Evolutionary conservation across 768 basidiomycete species (phyloP), one percentile per base, ranked within the genome.

Genomic region (Agaricus blazei): DNA sequence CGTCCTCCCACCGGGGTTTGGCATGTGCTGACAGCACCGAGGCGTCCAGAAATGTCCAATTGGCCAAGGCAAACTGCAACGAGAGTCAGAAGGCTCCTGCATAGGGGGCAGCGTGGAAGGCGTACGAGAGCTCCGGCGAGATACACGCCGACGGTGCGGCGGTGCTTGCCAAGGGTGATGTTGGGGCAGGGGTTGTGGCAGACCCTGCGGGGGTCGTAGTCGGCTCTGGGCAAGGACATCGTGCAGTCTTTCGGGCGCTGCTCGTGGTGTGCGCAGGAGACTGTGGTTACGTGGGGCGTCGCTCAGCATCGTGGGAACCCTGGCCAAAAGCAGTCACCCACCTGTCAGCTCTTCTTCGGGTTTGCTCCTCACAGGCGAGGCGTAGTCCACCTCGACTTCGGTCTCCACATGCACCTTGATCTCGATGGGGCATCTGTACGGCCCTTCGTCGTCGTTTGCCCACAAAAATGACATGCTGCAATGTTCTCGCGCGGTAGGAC

Each of bases 41-140:
- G 12, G 97, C 96, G 63, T 98, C 96, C 54, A 98, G 75, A 72
- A 99, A 94, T 3, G 88, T 80, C 93, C 96, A 98, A 69, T 91
- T 92, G 28, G 93, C 95, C 19, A 98, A 74, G 0, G 94, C 91
- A 69, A 98, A 98, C 95, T 95, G 65, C n/a, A 48, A 46, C 45
- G 51, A 52, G 49, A 48, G 5, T 6, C 24, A 48, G 28, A 34
- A 31, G 19, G 52, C n/a, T 57, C 43, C 37, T 1, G 37, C 38
- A 26, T 9, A 31, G 29, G 57, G n/a, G 57, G n/a, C 51, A 51
- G 27, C 14, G 41, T 27, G 42, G 43, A 34, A 8, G 51, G 81
- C 93, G 60, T 66, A 98, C 95, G 59, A 99, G 75, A 48, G 85
- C 95, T 41, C 96, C 96, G 1, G 94, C 89, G 54, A 93, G 73